Conservation (phyloP, 148 eudicot species). For the Dysphania ambrosioides region DNA sequence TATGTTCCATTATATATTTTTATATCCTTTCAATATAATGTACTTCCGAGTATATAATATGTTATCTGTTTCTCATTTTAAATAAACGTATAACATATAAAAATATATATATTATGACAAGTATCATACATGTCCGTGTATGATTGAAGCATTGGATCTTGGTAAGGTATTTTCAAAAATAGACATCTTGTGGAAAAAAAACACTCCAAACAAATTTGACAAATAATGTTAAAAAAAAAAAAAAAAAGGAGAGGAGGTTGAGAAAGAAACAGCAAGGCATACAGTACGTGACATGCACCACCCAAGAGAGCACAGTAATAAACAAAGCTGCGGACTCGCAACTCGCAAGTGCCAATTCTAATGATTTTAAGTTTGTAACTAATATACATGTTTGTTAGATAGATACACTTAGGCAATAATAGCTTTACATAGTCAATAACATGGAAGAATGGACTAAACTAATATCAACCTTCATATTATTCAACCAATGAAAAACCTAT, state of each 20-base stretch:
- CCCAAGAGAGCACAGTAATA: background rate
- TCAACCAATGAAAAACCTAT: slow-evolving; percentile 22
- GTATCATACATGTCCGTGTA: background rate
- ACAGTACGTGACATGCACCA: slow-evolving; percentile 19
- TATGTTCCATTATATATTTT: no score
- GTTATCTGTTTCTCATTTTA: no score
- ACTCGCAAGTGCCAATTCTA: slow-evolving; percentile 10
- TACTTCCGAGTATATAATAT: no score
- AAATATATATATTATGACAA: no score
- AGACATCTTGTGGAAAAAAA: background rate
- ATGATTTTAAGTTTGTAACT: slow-evolving; percentile 6
- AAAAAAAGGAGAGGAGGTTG: background rate
- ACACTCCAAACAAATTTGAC: background rate
- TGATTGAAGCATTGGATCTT: background rate
- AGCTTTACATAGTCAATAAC: slow-evolving; percentile 15
- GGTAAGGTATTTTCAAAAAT: background rate
- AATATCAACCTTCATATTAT: slow-evolving; percentile 12
- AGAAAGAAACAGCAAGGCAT: slow-evolving; percentile 1
- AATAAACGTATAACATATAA: no score
- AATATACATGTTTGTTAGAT: background rate
- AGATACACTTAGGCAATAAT: slow-evolving; percentile 12
- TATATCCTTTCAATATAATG: no score
- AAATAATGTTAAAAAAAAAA: background rate
- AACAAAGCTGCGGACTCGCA: slow-evolving; percentile 8
- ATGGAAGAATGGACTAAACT: slow-evolving; percentile 3